These are phyloP conservation scores for Cicer arietinum DNA, from an alignment of 306 rosid species.

Conservation along the genomic window DNA sequence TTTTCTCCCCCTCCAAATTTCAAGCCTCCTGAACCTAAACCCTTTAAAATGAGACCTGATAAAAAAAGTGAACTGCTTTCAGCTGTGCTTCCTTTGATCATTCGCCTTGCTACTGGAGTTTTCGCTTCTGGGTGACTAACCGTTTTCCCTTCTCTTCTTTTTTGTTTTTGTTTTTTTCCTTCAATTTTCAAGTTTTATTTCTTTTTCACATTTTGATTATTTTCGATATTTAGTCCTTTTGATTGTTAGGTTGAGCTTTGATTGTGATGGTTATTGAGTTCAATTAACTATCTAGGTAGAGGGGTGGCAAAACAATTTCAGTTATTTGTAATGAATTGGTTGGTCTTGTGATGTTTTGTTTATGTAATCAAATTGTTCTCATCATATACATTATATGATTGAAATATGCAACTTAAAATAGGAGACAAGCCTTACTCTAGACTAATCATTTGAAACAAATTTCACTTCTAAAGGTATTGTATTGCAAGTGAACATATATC, in stretches of 20 bases:
- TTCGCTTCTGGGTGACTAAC: conserved; percentile 75
- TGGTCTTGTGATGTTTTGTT: not conserved
- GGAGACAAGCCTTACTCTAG: conserved; percentile 12
- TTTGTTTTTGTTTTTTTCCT: too few relatives aligned
- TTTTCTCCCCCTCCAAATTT: conserved; percentile 78
- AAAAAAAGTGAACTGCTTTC: conserved; percentile 59
- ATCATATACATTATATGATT: not conserved
- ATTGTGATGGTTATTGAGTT: not conserved
- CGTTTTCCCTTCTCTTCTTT: not conserved
- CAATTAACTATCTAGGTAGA: not conserved
- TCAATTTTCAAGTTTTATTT: not conserved
- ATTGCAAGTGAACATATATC: not conserved
- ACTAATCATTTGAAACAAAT: not conserved
- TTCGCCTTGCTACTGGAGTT: conserved; percentile 86
- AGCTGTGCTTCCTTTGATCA: conserved; percentile 67
- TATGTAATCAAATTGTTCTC: too few relatives aligned
- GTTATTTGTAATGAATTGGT: not conserved
- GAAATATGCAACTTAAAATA: not conserved
- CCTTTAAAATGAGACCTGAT: conserved; percentile 73
- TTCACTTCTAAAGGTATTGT: not conserved
- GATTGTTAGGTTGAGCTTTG: not conserved
- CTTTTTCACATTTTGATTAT: not conserved
- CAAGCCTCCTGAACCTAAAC: conserved; percentile 91
- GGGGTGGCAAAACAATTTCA: conserved; percentile 1
- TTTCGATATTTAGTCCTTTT: not conserved